These are phyloP conservation scores for Moringa oleifera DNA, from an alignment of 345 rosid genomes.

Conservation along the genomic window DNA sequence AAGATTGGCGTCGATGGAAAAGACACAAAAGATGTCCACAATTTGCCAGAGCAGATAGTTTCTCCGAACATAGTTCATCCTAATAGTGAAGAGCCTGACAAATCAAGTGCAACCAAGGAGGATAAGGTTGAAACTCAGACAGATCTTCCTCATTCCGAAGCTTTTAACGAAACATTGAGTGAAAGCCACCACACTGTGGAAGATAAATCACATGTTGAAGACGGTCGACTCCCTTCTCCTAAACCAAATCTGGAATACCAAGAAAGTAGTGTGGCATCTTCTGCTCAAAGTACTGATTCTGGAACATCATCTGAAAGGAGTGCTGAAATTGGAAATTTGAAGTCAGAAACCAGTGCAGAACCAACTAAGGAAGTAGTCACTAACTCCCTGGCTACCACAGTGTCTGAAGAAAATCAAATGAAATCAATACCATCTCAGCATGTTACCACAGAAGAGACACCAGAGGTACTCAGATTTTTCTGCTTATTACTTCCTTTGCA, in stretches of 20 bases:
- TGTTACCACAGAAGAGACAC: constrained; percentile 16
- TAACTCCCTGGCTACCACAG: constrained; percentile 20
- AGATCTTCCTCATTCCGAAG: constrained; percentile 29
- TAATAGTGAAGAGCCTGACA: constrained; percentile 27
- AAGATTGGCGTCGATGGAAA: constrained; percentile 18
- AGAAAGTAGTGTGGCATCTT: constrained; percentile 25
- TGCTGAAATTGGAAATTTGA: constrained; percentile 26
- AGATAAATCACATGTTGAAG: constrained; percentile 35
- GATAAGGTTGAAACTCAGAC: constrained; percentile 29
- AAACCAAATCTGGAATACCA: constrained; percentile 29
- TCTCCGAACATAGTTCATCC: too few relatives aligned
- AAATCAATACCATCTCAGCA: constrained; percentile 17
- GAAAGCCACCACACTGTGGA: constrained; percentile 22
- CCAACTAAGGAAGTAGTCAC: constrained; percentile 29
- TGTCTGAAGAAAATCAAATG: constrained; percentile 21
- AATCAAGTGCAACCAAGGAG: constrained; percentile 20
- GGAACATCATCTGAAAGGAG: constrained; percentile 22
- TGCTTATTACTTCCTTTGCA: background rate
- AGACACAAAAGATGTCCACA: constrained; percentile 18
- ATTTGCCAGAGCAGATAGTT: constrained; percentile 27
- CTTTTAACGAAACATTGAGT: constrained; percentile 20
- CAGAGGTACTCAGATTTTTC: constrained; percentile 14
- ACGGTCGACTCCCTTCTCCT: constrained; percentile 24
- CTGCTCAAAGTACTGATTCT: constrained; percentile 26
- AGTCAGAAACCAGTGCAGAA: constrained; percentile 27